A percentile compares a stretch with the other conserved stretches of the same genome.
Conservation (phyloP, 2,329 filamentous ascomycete species). For the Zopfia rhizophila region DNA sequence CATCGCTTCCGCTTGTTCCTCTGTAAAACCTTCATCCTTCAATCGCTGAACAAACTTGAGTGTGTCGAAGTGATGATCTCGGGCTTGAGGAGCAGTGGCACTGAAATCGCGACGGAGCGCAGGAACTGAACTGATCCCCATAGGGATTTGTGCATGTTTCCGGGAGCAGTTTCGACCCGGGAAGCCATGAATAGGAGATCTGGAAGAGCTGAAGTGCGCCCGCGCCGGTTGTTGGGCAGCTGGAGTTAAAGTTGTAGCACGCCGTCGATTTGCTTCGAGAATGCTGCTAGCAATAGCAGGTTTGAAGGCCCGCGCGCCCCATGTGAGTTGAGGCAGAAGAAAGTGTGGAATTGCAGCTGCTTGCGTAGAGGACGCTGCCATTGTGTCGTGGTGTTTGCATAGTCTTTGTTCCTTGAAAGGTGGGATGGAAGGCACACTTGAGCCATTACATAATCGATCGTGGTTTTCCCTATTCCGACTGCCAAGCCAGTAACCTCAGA, state of each 20-base stretch:
- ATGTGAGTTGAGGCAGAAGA: conserved; percentile 50
- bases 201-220: background rate
- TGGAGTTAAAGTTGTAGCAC: no score
- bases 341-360: conserved; percentile 49
- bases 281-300: conserved; percentile 25
- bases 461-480: no score
- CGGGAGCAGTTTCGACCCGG: conserved; percentile 14
- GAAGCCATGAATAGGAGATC: conserved; percentile 13
- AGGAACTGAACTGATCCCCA: conserved; percentile 14
- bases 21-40: conserved; percentile 91
- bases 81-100: conserved; percentile 67
- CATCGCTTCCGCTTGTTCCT: conserved; percentile 96
- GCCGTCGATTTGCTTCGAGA: conserved; percentile 5
- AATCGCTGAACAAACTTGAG: conserved; percentile 95
- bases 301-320: conserved; percentile 40
- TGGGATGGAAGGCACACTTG: no score
- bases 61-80: conserved; percentile 97
- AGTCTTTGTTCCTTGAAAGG: conserved; percentile 11
- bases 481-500: no score
- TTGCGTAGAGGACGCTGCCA: conserved; percentile 36
- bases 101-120: conserved; percentile 66
- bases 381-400: conserved; percentile 33
- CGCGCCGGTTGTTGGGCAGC: conserved; percentile 1
- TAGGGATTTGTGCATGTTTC: background rate
- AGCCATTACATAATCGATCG: no score